Conservation (phyloP, 148 eudicot genomes). For the Rhododendron mucronatum region DNA sequence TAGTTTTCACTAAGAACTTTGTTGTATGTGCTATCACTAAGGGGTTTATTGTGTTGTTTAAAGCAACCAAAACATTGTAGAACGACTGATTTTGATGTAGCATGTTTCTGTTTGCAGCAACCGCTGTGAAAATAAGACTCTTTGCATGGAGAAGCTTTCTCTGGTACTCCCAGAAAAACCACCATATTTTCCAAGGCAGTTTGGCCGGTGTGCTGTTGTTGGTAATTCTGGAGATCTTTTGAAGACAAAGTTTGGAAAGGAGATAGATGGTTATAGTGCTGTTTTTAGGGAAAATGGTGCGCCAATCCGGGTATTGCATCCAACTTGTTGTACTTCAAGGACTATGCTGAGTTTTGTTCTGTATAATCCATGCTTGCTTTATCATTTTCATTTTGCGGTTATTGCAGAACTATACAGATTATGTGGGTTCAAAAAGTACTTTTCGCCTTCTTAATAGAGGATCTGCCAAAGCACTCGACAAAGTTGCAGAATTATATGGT, state of each 20-base stretch:
- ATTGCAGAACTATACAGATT: conserved; percentile 73
- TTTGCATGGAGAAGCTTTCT: conserved; percentile 94
- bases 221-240: conserved; percentile 97
- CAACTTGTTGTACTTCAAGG: conserved; percentile 1
- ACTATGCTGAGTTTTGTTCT: neutral
- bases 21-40: neutral
- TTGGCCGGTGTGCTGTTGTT: conserved; percentile 79
- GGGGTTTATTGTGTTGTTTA: neutral
- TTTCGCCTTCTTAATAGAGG: conserved; percentile 98
- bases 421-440: conserved; percentile 90
- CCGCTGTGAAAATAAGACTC: conserved; percentile 69
- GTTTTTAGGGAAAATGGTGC: conserved; percentile 94
- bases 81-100: neutral
- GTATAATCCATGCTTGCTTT: neutral
- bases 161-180: conserved; percentile 80
- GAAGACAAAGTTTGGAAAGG: conserved; percentile 83
- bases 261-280: conserved; percentile 87
- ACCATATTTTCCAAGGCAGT: conserved; percentile 81
- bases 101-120: conserved; percentile 47
- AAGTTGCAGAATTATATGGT: conserved; percentile 99
- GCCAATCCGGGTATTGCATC: conserved; percentile 66
- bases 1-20: neutral
- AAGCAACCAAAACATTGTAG: neutral
- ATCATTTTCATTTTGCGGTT: conserved; percentile 6
- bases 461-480: conserved; percentile 98